Evolutionary conservation across 257 asterid genomes (phyloP).

Genomic region (Marsdenia floribunda): DNA sequence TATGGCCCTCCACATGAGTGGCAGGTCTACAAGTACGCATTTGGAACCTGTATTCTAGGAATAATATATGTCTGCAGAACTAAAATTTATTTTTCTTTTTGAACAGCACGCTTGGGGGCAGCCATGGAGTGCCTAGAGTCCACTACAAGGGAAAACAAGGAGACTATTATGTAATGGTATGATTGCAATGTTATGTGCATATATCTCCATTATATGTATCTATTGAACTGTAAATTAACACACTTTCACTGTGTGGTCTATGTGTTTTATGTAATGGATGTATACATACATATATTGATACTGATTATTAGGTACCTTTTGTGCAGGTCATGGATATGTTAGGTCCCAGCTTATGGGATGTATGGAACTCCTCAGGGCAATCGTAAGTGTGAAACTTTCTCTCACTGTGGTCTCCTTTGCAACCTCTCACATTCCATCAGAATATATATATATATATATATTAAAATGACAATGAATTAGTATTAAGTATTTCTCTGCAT

Average conservation of each 20-base stretch:
- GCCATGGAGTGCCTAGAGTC: conserved; percentile 44
- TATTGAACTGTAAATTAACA: neutral
- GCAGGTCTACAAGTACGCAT: conserved; percentile 45
- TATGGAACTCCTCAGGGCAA: conserved; percentile 48
- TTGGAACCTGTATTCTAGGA: neutral
- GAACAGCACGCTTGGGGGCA: conserved; percentile 43
- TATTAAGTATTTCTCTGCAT: neutral
- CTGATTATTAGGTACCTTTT: conserved; percentile 1
- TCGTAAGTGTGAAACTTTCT: conserved; percentile 28
- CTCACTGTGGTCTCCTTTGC: neutral
- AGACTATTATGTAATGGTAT: conserved; percentile 45
- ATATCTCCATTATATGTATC: neutral
- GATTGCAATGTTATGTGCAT: conserved; percentile 4
- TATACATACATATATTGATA: neutral
- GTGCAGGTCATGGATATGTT: conserved; percentile 52
- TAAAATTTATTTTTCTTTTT: neutral
- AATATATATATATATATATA: neutral
- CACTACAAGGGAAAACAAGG: conserved; percentile 46
- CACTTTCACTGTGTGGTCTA: neutral
- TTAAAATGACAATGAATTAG: neutral
- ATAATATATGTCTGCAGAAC: neutral
- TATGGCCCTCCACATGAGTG: conserved; percentile 49
- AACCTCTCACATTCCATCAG: neutral
- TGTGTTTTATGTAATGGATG: neutral
- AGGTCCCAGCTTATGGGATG: conserved; percentile 55